Evolutionary conservation across 768 basidiomycete genomes (phyloP), one percentile per base, ranked within the genome.

Genomic region (Russula lepida): DNA sequence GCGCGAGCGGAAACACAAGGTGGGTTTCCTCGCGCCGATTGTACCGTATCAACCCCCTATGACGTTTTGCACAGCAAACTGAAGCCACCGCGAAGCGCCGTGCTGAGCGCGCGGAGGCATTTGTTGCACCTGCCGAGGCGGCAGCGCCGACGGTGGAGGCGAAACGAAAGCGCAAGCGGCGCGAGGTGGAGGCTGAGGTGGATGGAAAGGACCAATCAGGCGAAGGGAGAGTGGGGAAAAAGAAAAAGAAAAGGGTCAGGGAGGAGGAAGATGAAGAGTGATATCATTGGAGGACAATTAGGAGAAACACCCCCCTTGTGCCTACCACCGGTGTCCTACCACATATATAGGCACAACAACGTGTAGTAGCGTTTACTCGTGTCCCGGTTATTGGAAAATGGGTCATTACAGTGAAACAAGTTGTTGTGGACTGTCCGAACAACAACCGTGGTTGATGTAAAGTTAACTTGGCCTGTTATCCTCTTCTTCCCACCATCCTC

Each of bases 31-130:
- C n/a, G n/a, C 28, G 13, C 8, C 21, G 23, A 8, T 30, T 21
- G 13, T 21, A 13, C 21, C 27, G 4, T 6, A 21, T 23, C n/a
- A 17, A 35, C 35, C 33, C 32, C 13, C 23, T 50, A 30, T 32
- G 27, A 4, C 35, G 48, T n/a, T 25, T 58, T 58, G 13, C 11
- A 43, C 60, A 95, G 90, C 94, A 98, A 91, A 79, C 81, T 27
- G 88, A 89, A 63, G 79, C 80, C 12, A 82, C 83, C 5, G 85
- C 81, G 25, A 82, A 85, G 68, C 84, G 86, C 57, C 83, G 79
- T 48, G 88, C 84, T 25, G 85, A 90, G 71, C 86, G 97, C 23
- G 90, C 91, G 56, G 86, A 92, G 72, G 91, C 82, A 0, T 98
- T 90, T 58, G 78, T 94, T 49, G 91, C 94, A 2, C 97, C 97